Evolutionary conservation across 768 basidiomycete genomes (phyloP).

Genomic region (Udeniomyces megalosporus): DNA sequence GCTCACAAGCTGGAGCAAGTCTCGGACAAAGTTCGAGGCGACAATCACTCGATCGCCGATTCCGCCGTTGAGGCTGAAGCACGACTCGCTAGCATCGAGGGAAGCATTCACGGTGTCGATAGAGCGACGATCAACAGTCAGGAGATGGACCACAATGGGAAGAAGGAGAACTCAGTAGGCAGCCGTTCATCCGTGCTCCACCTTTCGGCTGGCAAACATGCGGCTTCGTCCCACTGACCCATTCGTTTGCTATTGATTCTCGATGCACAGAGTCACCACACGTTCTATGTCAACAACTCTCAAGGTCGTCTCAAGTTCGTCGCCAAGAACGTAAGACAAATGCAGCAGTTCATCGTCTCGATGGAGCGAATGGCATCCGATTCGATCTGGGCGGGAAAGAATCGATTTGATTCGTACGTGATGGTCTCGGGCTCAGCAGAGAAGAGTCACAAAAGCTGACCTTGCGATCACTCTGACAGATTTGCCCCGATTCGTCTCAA

Average conservation of each 20-base stretch:
- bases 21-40: not conserved
- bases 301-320: slow-evolving; percentile 74
- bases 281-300: slow-evolving; percentile 81
- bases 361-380: slow-evolving; percentile 61
- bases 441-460: no score
- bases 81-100: slow-evolving; percentile 8
- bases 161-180: not conserved
- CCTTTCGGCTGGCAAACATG: not conserved
- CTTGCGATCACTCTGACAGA: no score
- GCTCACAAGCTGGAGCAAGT: slow-evolving; percentile 32
- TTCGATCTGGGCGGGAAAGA: slow-evolving; percentile 59
- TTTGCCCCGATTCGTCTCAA: slow-evolving; percentile 86
- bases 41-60: slow-evolving; percentile 7
- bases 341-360: slow-evolving; percentile 91
- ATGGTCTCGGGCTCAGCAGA: no score
- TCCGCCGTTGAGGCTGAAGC: slow-evolving; percentile 24
- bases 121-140: slow-evolving; percentile 27
- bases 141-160: slow-evolving; percentile 35
- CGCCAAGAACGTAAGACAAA: slow-evolving; percentile 84
- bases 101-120: slow-evolving; percentile 3
- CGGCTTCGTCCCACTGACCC: no score
- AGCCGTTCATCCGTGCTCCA: no score
- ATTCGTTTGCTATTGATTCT: no score
- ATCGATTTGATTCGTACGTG: slow-evolving; percentile 34
- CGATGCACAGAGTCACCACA: slow-evolving; percentile 46